Evolutionary conservation across 768 basidiomycete species (phyloP), one percentile per base, ranked within the genome.

Genomic region (Tylopilus sp.): DNA sequence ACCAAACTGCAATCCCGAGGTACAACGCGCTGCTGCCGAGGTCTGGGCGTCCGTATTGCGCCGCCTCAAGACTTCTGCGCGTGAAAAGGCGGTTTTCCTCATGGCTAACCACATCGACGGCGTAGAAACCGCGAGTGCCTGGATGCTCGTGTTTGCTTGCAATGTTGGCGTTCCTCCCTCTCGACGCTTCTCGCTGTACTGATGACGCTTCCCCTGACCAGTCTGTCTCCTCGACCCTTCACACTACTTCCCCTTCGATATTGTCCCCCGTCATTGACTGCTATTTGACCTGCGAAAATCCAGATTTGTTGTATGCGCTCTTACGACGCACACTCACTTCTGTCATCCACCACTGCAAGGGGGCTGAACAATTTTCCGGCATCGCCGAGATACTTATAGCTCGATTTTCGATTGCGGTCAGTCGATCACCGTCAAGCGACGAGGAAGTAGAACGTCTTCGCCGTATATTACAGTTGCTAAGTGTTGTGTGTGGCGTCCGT

Each of bases 41-140:
- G 90, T 92, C 4, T 97, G 92, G 95, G 90, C 85, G 0, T 82
- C 81, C 1, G 78, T 87, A 0, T 62, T 96, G 38, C 76, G 94
- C 45, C 78, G 89, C 59, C 71, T 94, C 48, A 89, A 90, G 67
- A 70, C 73, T 2, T 75, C 78, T 13, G 75, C 77, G 9, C 74
- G 87, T 28, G 81, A 80, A 48, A 74, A 76, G 43, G 80, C 84
- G 0, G 76, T 91, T 6, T 59, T 63, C 4, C 53, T 89, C 14
- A 73, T 95, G 63, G 77, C 78, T 2, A 69, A 72, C 28, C 74
- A 78, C 50, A 66, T 80, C 10, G 75, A 72, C 14, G 77, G 73
- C 6, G 69, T 84, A 19, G 83, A 85, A 53, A 83, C 84, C 57
- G 80, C 85, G 8, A 80, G 77, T 43, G 85, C 90, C 5, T 89